Evolutionary conservation across 116 monocot genomes (phyloP).

Genomic region (Dioscorea cayenensis): DNA sequence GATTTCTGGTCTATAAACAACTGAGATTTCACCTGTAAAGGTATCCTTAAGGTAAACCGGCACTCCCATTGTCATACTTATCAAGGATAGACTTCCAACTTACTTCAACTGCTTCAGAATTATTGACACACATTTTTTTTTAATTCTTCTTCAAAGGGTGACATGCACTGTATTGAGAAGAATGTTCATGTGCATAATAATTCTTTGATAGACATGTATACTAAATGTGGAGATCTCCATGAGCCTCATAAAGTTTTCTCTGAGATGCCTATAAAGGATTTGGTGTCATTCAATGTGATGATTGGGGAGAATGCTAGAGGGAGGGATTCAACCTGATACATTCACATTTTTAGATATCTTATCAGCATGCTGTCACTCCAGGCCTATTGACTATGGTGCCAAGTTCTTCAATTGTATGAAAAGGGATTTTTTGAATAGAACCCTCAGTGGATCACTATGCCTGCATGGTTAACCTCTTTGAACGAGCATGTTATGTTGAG

Average conservation of each 20-base stretch:
- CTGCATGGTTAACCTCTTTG: conserved; percentile 41
- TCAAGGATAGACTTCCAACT: conserved; percentile 45
- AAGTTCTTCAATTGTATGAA: conserved; percentile 26
- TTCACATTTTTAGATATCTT: conserved; percentile 40
- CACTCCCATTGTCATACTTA: conserved; percentile 44
- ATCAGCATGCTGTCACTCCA: conserved; percentile 30
- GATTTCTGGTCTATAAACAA: conserved; percentile 34
- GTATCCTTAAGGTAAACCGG: conserved; percentile 56
- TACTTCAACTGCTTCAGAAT: conserved; percentile 52
- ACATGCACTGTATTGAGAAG: conserved; percentile 12
- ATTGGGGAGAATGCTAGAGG: conserved; percentile 25
- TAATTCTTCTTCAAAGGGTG: conserved; percentile 46
- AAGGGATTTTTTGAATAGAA: conserved; percentile 23
- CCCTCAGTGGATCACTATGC: conserved; percentile 38
- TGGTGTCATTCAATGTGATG: conserved; percentile 46
- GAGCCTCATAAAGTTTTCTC: conserved; percentile 28
- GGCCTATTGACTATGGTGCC: conserved; percentile 14
- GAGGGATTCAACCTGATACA: conserved; percentile 22
- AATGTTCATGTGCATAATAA: conserved; percentile 25
- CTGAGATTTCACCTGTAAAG: conserved; percentile 47
- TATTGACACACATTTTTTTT: conserved; percentile 49
- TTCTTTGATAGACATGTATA: conserved; percentile 49
- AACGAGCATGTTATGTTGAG: conserved; percentile 24
- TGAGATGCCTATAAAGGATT: conserved; percentile 31
- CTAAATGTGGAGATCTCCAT: conserved; percentile 31